Percentiles rank a stretch among this genome's conserved stretches.
These are phyloP conservation scores for Gypsophila paniculata DNA, from an alignment of 179 eudicot species.

Conservation along the genomic window DNA sequence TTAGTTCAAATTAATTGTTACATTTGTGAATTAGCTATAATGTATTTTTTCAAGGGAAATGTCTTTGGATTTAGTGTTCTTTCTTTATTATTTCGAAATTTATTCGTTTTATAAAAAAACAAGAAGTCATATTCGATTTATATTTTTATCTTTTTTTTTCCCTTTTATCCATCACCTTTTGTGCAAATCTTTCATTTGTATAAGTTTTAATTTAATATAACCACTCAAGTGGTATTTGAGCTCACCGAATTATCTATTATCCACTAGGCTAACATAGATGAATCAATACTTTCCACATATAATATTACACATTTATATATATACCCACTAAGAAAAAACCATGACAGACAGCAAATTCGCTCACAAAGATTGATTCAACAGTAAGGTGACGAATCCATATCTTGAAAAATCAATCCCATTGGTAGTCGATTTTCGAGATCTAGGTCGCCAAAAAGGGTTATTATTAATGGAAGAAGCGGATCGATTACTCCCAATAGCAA, in stretches of 20 bases:
- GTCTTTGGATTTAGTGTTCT: neutral
- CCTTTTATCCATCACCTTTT: neutral
- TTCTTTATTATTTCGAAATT: neutral
- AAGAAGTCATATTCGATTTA: too few relatives aligned
- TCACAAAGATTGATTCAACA: slow-evolving; percentile 5
- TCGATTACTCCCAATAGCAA: slow-evolving; percentile 33
- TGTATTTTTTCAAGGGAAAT: neutral
- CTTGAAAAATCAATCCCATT: neutral
- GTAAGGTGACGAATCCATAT: slow-evolving; percentile 14
- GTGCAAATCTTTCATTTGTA: slow-evolving; percentile 9
- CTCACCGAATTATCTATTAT: slow-evolving; percentile 25
- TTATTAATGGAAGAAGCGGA: slow-evolving; percentile 22
- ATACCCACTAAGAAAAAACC: neutral
- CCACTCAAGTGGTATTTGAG: neutral
- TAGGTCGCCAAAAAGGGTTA: neutral
- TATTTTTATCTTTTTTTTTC: too few relatives aligned
- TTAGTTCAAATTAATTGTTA: neutral
- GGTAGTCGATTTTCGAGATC: neutral
- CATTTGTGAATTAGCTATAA: neutral
- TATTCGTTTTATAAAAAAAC: neutral
- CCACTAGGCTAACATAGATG: slow-evolving; percentile 19
- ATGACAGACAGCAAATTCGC: slow-evolving; percentile 7
- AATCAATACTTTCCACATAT: slow-evolving; percentile 12
- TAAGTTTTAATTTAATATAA: neutral
- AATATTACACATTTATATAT: slow-evolving; percentile 2